Evolutionary conservation across 768 basidiomycete species (phyloP).

Genomic region (Mycena olivaceomarginata): DNA sequence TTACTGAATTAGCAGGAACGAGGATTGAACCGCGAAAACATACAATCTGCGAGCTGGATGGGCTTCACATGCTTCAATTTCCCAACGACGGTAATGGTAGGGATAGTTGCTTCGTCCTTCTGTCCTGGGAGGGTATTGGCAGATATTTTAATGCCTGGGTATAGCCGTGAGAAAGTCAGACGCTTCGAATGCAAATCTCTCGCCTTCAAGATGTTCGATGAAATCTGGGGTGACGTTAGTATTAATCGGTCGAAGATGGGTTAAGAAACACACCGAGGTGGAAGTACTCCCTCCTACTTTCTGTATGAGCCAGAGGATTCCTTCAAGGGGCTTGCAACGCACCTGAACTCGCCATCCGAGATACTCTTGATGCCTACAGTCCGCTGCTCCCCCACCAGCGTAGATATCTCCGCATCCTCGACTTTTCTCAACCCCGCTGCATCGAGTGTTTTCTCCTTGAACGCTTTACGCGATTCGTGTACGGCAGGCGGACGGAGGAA

Average conservation of each 20-base stretch:
- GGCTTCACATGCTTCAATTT: conserved; percentile 44
- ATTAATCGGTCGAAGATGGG: too few species aligned
- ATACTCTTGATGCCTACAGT: conserved; percentile 62
- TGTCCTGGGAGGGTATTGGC: conserved; percentile 29
- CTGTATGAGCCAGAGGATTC: not conserved
- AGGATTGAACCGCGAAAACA: too few species aligned
- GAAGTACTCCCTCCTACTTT: conserved; percentile 40
- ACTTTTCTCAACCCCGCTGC: conserved; percentile 54
- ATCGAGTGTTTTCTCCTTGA: conserved; percentile 54
- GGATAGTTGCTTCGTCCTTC: conserved; percentile 36
- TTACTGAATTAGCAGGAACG: not conserved
- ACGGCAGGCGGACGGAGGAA: conserved; percentile 59
- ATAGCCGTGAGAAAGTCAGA: not conserved
- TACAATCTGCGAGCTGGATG: conserved; percentile 45
- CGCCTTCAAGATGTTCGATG: conserved; percentile 43
- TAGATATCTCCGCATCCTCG: conserved; percentile 59
- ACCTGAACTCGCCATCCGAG: conserved; percentile 64
- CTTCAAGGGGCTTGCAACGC: conserved; percentile 4
- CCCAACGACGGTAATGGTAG: conserved; percentile 41
- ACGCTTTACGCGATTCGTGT: conserved; percentile 55
- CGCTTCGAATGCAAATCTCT: not conserved
- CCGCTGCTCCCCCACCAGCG: conserved; percentile 58
- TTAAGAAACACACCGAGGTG: conserved; percentile 51
- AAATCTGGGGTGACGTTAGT: conserved; percentile 33
- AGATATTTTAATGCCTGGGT: conserved; percentile 33